Evolutionary conservation across 768 basidiomycete species (phyloP).

Genomic region (Dictyophora rubrovolvata): DNA sequence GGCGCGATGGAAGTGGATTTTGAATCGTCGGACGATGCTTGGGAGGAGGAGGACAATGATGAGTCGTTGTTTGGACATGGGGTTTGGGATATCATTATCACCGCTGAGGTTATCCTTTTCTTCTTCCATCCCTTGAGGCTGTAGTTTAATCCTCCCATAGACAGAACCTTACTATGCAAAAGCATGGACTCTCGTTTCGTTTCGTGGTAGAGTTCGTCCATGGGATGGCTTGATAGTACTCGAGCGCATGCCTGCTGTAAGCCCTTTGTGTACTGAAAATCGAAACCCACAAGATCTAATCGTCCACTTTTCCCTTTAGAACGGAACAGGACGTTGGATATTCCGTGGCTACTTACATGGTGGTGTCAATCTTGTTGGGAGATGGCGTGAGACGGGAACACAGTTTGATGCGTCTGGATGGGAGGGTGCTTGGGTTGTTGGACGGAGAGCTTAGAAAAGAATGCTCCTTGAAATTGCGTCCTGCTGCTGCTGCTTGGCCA

Average conservation of each 20-base stretch:
- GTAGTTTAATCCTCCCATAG: slow-evolving; percentile 18
- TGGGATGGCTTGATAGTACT: slow-evolving; percentile 45
- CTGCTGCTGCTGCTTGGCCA: too few species aligned
- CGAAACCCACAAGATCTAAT: slow-evolving; percentile 18
- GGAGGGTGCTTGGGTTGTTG: slow-evolving; percentile 42
- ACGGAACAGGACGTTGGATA: slow-evolving; percentile 39
- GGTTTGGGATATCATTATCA: slow-evolving; percentile 49
- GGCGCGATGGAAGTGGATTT: slow-evolving; percentile 12
- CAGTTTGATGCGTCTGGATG: slow-evolving; percentile 39
- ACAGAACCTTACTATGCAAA: slow-evolving; percentile 36
- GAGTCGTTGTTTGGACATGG: slow-evolving; percentile 38
- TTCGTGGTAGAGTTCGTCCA: slow-evolving; percentile 37
- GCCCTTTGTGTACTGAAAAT: not conserved
- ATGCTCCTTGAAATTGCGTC: too few species aligned
- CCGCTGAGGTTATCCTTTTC: slow-evolving; percentile 38
- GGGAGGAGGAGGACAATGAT: slow-evolving; percentile 23
- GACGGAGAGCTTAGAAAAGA: not conserved
- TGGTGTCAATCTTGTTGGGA: slow-evolving; percentile 56
- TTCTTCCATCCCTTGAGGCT: not conserved
- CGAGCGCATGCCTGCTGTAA: slow-evolving; percentile 29
- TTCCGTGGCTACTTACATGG: slow-evolving; percentile 67
- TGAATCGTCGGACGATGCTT: slow-evolving; percentile 19
- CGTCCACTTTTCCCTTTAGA: slow-evolving; percentile 19
- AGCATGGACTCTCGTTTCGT: slow-evolving; percentile 39
- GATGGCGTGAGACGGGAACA: slow-evolving; percentile 46